Conservation (phyloP, 2,329 filamentous ascomycete species). For the Triangularia setosa region DNA sequence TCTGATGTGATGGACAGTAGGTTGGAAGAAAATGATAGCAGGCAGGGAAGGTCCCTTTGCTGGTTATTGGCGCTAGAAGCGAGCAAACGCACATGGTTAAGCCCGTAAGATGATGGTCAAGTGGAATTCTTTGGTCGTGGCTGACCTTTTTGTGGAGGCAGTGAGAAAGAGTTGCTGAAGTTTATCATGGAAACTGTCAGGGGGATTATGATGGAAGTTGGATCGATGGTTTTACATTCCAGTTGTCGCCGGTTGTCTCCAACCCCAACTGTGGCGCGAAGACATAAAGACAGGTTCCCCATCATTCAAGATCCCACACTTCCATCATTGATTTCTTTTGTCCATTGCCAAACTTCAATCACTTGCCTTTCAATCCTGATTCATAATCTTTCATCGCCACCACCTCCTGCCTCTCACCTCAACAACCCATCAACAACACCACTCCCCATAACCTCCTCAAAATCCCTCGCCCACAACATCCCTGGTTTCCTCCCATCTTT, state of each 20-base stretch:
- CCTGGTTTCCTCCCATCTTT: neutral
- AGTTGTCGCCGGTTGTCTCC: neutral
- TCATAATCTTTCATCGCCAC: neutral
- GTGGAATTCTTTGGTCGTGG: neutral
- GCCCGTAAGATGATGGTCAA: neutral
- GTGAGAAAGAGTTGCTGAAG: neutral
- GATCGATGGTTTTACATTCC: neutral
- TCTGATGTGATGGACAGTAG: neutral
- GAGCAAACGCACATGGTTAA: neutral
- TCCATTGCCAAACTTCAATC: neutral
- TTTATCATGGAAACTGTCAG: neutral
- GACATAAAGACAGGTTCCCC: neutral
- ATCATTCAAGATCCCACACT: neutral
- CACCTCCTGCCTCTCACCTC: neutral
- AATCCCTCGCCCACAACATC: conserved; percentile 40
- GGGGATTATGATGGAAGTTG: neutral
- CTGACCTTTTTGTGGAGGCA: neutral
- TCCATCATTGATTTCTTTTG: neutral
- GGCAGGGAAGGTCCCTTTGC: neutral
- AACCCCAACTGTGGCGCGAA: neutral
- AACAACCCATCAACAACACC: conserved; percentile 12
- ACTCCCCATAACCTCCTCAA: conserved; percentile 38
- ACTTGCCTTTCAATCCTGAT: neutral
- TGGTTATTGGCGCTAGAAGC: neutral
- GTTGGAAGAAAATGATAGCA: neutral